These are phyloP conservation scores for Amauroascus niger DNA, from an alignment of 2,329 filamentous ascomycete species.

Conservation along the genomic window DNA sequence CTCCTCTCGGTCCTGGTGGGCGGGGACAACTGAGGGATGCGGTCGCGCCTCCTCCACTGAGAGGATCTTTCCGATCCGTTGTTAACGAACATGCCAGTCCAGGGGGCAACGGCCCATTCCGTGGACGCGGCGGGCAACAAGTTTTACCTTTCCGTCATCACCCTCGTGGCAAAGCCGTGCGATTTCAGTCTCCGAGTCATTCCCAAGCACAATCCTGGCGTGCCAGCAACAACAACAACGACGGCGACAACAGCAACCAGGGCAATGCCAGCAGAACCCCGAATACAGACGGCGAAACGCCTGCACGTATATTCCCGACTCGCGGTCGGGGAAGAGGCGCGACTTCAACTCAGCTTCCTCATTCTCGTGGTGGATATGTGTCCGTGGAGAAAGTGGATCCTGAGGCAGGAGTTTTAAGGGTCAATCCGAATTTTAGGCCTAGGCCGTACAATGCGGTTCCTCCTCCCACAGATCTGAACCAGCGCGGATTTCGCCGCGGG, in stretches of 20 bases:
- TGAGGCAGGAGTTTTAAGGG: conserved; percentile 40
- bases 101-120: conserved; percentile 28
- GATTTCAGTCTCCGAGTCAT: not conserved
- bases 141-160: conserved; percentile 20
- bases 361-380: conserved; percentile 23
- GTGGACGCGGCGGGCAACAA: conserved; percentile 27
- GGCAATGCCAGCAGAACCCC: not conserved
- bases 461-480: conserved; percentile 30
- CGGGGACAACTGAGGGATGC: conserved; percentile 52
- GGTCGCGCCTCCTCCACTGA: conserved; percentile 47
- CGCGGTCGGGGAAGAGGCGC: conserved; percentile 11
- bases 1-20: conserved; percentile 48
- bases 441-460: conserved; percentile 41
- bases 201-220: conserved; percentile 4
- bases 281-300: not conserved
- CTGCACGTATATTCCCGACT: not conserved
- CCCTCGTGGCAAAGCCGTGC: conserved; percentile 12
- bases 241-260: not conserved
- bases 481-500: conserved; percentile 20
- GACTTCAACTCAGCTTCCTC: not conserved
- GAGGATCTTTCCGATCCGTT: conserved; percentile 50
- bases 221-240: not conserved
- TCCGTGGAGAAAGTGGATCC: conserved; percentile 40
- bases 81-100: conserved; percentile 40
- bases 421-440: conserved; percentile 45